These are phyloP conservation scores for Aristolochia fimbriata DNA, from an alignment of 164 flowering plant genomes.

Conservation along the genomic window DNA sequence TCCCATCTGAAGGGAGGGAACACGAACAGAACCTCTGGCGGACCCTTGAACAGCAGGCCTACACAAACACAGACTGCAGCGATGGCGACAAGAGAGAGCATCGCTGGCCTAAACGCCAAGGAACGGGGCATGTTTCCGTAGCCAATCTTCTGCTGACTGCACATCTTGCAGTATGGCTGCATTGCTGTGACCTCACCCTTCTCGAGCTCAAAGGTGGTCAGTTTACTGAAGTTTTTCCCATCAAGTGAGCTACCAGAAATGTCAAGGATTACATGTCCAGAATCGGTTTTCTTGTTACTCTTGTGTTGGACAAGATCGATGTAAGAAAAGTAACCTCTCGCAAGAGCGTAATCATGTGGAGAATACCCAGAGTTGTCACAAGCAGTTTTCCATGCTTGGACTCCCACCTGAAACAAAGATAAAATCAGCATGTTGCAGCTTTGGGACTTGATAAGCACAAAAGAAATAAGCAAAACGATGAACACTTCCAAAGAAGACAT, in stretches of 20 bases:
- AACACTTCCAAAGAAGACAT: no score
- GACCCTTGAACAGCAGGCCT: conserved; percentile 69
- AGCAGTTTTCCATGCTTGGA: conserved; percentile 60
- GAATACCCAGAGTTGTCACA: conserved; percentile 57
- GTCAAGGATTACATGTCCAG: conserved; percentile 45
- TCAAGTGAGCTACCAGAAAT: conserved; percentile 27
- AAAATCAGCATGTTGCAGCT: conserved; percentile 5
- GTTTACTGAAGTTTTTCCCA: conserved; percentile 11
- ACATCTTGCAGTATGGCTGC: conserved; percentile 34
- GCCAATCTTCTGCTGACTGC: conserved; percentile 34
- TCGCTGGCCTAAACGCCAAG: conserved; percentile 52
- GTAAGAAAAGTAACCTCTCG: conserved; percentile 53
- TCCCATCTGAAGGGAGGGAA: conserved; percentile 75
- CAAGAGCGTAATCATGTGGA: conserved; percentile 61
- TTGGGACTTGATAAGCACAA: neutral
- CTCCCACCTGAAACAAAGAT: conserved; percentile 51
- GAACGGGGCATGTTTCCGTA: conserved; percentile 18
- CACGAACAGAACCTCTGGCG: conserved; percentile 47
- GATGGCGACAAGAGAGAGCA: conserved; percentile 80
- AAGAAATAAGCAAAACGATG: no score
- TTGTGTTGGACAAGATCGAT: conserved; percentile 57
- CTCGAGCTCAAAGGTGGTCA: conserved; percentile 32
- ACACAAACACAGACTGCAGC: conserved; percentile 92
- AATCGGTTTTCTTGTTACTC: conserved; percentile 26
- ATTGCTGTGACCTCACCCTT: conserved; percentile 8